These are phyloP conservation scores for Puya raimondii DNA, from an alignment of 176 grass and related monocot genomes.

Conservation along the genomic window DNA sequence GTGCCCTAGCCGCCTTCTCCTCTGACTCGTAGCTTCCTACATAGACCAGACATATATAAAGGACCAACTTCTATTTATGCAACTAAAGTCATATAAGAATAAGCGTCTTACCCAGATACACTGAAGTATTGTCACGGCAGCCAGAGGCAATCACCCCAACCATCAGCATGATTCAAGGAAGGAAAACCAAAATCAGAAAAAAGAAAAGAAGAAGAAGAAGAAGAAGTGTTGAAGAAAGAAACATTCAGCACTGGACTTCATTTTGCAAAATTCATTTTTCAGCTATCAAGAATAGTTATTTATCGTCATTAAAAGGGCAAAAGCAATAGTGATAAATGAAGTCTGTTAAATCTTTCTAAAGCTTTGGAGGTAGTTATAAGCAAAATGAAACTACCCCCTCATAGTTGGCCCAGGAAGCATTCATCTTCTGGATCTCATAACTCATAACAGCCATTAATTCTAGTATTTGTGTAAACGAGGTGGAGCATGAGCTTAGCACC, in stretches of 20 bases:
- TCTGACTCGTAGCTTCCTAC: conserved; percentile 95
- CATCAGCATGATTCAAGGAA: conserved; percentile 6
- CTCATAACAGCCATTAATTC: no score
- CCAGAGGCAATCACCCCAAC: conserved; percentile 10
- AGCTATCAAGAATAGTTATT: no score
- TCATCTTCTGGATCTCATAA: no score
- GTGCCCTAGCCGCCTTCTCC: conserved; percentile 85
- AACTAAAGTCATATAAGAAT: conserved; percentile 6
- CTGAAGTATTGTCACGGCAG: conserved; percentile 38
- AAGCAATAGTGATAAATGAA: no score
- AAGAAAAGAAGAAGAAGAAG: conserved; percentile 15
- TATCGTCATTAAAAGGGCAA: no score
- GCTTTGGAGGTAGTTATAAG: no score
- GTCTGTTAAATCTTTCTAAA: no score
- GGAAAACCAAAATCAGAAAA: conserved; percentile 11
- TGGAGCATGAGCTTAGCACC: no score
- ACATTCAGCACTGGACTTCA: neutral
- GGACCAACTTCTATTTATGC: conserved; percentile 15
- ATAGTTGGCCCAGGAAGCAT: no score
- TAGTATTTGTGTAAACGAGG: no score
- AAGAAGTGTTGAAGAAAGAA: neutral
- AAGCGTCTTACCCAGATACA: conserved; percentile 65
- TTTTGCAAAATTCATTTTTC: neutral
- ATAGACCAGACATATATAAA: conserved; percentile 23
- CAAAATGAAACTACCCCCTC: no score